A percentile compares a stretch with the other conserved stretches of the same genome.
Evolutionary conservation across 1,139 yeast species (phyloP).

Genomic region (Magnusiomyces tetraspermus): DNA sequence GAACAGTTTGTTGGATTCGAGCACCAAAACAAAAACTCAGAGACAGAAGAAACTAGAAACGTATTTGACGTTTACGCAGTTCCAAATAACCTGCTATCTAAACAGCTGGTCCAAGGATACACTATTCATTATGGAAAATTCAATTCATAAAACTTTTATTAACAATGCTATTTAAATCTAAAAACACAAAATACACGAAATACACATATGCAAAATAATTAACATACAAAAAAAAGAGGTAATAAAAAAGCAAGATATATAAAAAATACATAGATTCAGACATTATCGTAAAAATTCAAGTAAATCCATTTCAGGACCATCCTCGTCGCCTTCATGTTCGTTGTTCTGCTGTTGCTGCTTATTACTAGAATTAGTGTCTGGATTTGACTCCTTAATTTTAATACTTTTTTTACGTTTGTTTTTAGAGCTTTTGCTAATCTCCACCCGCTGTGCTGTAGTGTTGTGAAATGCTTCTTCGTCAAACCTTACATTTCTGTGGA

Average conservation of each 20-base stretch:
- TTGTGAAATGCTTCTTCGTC: not conserved
- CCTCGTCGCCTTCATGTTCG: slow-evolving; percentile 10
- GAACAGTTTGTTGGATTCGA: slow-evolving; percentile 10
- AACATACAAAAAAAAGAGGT: not conserved
- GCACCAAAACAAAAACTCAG: not conserved
- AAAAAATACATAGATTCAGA: not conserved
- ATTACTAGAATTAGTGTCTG: not conserved
- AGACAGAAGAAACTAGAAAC: not conserved
- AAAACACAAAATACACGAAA: not conserved
- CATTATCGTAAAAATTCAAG: slow-evolving; percentile 17
- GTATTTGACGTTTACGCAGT: slow-evolving; percentile 42
- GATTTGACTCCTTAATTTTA: not conserved
- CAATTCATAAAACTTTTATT: not conserved
- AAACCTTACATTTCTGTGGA: not conserved
- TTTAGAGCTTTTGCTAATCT: slow-evolving; percentile 7
- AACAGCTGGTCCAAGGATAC: slow-evolving; percentile 36
- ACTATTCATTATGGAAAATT: slow-evolving; percentile 35
- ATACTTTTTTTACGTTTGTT: not conserved
- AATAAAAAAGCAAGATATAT: not conserved
- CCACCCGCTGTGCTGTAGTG: not conserved
- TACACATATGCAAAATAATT: not conserved
- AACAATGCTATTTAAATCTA: too few species aligned
- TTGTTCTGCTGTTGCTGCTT: not conserved
- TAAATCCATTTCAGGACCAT: slow-evolving; percentile 16
- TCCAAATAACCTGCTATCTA: slow-evolving; percentile 26